These are phyloP conservation scores for Cyclotella atomus DNA, from an alignment of 108 stramenopile species.

Conservation along the genomic window DNA sequence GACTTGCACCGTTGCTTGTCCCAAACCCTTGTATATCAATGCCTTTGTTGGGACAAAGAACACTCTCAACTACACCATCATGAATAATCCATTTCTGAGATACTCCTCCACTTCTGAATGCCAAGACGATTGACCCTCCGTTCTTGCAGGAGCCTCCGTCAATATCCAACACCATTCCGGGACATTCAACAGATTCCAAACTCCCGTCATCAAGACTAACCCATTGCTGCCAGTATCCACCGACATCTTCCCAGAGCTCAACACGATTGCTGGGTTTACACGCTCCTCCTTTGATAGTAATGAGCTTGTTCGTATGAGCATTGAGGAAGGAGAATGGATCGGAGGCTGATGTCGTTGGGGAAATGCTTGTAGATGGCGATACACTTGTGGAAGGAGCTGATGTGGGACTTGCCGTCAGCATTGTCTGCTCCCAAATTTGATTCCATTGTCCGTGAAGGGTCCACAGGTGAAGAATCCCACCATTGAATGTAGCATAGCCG, in stretches of 20 bases:
- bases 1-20: not conserved
- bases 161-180: constrained; percentile 10
- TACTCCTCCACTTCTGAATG: not conserved
- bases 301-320: not conserved
- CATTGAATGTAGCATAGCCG: not conserved
- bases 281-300: not conserved
- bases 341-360: not conserved
- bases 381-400: not conserved
- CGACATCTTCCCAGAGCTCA: not conserved
- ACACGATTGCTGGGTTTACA: not conserved
- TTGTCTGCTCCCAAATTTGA: not conserved
- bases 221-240: not conserved
- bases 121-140: not conserved
- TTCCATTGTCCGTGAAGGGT: not conserved
- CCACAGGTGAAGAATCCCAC: not conserved
- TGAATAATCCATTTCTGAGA: constrained; percentile 3
- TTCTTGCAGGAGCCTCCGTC: not conserved
- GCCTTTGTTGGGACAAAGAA: not conserved
- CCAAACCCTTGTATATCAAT: constrained; percentile 9
- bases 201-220: not conserved
- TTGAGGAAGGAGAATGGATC: not conserved
- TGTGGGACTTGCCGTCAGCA: not conserved
- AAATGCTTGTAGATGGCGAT: not conserved
- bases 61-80: constrained; percentile 2
- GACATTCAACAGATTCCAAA: constrained; percentile 8